Evolutionary conservation across 139 green algal species (phyloP).

Genomic region (Micromonas commoda): DNA sequence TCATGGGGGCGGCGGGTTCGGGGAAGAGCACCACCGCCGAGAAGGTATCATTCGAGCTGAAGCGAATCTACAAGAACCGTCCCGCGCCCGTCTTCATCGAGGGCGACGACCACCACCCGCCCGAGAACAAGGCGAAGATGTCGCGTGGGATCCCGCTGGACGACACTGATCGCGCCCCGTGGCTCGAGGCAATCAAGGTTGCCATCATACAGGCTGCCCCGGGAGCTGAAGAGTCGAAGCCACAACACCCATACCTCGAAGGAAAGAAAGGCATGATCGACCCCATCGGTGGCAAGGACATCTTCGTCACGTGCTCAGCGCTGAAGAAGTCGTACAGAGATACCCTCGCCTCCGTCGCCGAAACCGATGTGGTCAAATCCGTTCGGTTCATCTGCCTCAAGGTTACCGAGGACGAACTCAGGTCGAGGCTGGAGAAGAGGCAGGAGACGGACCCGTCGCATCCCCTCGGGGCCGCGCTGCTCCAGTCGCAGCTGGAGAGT

Average conservation of each 20-base stretch:
- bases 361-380: no score
- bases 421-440: no score
- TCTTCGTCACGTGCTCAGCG: not conserved
- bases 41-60: not conserved
- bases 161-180: not conserved
- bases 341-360: not conserved
- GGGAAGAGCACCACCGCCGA: not conserved
- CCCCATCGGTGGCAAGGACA: no score
- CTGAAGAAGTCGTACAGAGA: not conserved
- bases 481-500: not conserved
- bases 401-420: no score
- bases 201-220: not conserved
- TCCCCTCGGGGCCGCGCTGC: no score
- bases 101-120: not conserved
- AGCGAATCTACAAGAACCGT: not conserved
- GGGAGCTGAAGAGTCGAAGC: no score
- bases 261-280: no score
- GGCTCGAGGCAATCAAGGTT: not conserved
- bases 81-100: not conserved
- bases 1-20: not conserved
- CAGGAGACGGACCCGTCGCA: no score
- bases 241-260: no score
- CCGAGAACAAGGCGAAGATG: not conserved
- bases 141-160: not conserved
- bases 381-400: not conserved